A percentile compares a stretch with the other conserved stretches of the same genome.
Evolutionary conservation across 192 early-diverging fungal genomes (phyloP).

Genomic region (Coemansia sp.): DNA sequence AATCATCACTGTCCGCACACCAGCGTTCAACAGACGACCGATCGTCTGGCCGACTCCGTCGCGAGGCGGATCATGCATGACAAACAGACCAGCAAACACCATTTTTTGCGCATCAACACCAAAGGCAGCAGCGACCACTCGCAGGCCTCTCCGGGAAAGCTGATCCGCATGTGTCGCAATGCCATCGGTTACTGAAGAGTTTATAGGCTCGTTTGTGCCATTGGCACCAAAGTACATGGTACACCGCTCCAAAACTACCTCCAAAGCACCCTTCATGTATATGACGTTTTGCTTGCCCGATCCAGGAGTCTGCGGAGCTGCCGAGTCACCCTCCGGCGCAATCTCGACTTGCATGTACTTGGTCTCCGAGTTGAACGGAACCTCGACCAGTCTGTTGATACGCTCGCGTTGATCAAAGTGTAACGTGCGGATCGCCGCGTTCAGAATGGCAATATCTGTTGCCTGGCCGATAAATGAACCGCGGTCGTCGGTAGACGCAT

Average conservation of each 20-base stretch:
- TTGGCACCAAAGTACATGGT: conserved; percentile 60
- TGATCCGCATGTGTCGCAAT: conserved; percentile 62
- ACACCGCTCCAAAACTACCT: conserved; percentile 76
- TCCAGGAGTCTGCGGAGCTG: conserved; percentile 13
- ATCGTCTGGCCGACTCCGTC: conserved; percentile 75
- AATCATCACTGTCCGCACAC: conserved; percentile 94
- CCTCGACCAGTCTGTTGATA: conserved; percentile 67
- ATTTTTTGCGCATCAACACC: conserved; percentile 59
- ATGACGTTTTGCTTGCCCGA: conserved; percentile 20
- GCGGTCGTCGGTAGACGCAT: conserved; percentile 72
- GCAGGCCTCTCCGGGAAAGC: conserved; percentile 76
- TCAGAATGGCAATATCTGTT: conserved; percentile 91
- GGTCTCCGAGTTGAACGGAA: conserved; percentile 89
- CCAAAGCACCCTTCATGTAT: conserved; percentile 87
- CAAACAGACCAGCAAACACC: conserved; percentile 79
- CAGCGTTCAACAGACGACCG: conserved; percentile 66
- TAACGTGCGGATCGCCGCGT: conserved; percentile 59
- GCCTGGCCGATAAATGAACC: conserved; percentile 85
- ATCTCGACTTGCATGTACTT: conserved; percentile 87
- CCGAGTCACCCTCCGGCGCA: conserved; percentile 28
- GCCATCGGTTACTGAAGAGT: conserved; percentile 57
- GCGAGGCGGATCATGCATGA: conserved; percentile 92
- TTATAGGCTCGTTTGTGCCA: conserved; percentile 57
- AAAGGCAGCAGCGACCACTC: conserved; percentile 83
- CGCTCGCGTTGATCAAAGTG: conserved; percentile 70